phyloP scores from a whole-genome alignment of 2,329 filamentous ascomycete species.

The Xylariomycetidae sp. region DNA sequence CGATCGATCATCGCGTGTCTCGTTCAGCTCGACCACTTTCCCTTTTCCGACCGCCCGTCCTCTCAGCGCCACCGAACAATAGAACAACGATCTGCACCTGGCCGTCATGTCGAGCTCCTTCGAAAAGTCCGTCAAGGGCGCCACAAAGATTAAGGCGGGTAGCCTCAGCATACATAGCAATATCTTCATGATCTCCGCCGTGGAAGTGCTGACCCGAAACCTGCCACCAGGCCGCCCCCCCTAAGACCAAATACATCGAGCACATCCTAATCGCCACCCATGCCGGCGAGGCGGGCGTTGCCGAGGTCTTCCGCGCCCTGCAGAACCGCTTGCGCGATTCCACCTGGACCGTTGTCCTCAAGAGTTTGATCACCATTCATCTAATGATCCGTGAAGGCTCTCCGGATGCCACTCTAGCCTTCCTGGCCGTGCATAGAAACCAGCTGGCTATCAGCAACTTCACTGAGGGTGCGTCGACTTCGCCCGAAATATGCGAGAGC shows the following conservation, averaged over 20 bases:
- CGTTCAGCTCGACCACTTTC: not conserved
- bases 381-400: conserved; percentile 96
- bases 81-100: not conserved
- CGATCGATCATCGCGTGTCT: not conserved
- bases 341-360: conserved; percentile 99
- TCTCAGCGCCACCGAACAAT: not conserved
- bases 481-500: not conserved
- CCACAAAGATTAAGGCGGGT: conserved; percentile 89
- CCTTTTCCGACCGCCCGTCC: not conserved
- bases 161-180: too few species aligned
- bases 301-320: conserved; percentile 88
- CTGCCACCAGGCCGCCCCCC: conserved; percentile 75
- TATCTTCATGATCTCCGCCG: too few species aligned
- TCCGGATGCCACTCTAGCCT: conserved; percentile 79
- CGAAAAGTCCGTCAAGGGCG: conserved; percentile 98
- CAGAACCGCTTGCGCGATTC: conserved; percentile 87
- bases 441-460: conserved; percentile 85
- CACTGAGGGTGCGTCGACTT: conserved; percentile 69
- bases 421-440: conserved; percentile 74
- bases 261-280: conserved; percentile 94
- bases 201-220: too few species aligned
- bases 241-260: conserved; percentile 99
- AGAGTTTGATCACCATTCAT: conserved; percentile 90
- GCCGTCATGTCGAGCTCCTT: conserved; percentile 73
- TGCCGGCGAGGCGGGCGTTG: conserved; percentile 88